Conservation (phyloP, 257 asterid genomes). For the Echium plantagineum region DNA sequence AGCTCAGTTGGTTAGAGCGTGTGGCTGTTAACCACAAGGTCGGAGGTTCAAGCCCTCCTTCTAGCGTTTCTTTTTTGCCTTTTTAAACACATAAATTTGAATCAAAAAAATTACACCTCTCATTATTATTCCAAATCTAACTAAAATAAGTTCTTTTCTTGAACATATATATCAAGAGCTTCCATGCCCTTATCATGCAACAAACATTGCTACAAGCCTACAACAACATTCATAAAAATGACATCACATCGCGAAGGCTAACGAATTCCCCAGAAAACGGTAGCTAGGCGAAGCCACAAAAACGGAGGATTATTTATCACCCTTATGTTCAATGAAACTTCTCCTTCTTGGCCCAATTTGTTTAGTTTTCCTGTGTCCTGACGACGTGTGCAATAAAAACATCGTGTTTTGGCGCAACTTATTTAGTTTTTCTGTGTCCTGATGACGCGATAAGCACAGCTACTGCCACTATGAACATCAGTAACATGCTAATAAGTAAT, state of each 20-base stretch:
- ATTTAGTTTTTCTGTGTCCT: slow-evolving; percentile 20
- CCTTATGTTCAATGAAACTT: background rate
- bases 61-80: no score
- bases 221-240: background rate
- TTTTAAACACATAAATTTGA: no score
- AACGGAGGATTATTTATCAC: background rate
- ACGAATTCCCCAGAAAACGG: background rate
- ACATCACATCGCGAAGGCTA: no score
- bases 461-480: slow-evolving; percentile 43
- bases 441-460: slow-evolving; percentile 44
- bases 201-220: no score
- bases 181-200: background rate
- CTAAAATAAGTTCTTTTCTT: no score
- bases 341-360: background rate
- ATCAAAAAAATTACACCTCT: no score
- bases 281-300: background rate
- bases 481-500: slow-evolving; percentile 33
- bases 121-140: background rate
- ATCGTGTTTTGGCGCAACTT: no score
- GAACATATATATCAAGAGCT: background rate
- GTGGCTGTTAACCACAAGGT: slow-evolving; percentile 99
- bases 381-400: no score
- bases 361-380: slow-evolving; percentile 25
- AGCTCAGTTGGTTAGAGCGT: slow-evolving; percentile 99
- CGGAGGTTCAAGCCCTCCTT: slow-evolving; percentile 57